phyloP scores from a whole-genome alignment of 805 yeast genomes.

The Starmerella potacharoeniae region DNA sequence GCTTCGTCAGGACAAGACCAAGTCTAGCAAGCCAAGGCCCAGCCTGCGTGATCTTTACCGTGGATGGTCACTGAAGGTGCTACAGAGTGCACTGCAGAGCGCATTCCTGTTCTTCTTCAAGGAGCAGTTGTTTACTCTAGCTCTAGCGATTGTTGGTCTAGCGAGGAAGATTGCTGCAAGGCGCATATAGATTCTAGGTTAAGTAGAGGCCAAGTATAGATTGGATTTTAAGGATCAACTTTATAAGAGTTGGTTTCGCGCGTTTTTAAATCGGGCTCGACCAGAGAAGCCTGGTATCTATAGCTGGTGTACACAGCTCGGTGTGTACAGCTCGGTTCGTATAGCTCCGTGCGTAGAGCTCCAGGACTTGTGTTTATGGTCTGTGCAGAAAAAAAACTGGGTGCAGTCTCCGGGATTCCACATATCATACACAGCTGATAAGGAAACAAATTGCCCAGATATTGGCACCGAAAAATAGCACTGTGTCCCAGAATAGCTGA shows the following conservation, averaged over 20 bases:
- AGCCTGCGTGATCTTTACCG: conserved; percentile 70
- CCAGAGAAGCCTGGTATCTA: too few relatives aligned
- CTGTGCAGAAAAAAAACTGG: too few relatives aligned
- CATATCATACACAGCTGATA: conserved; percentile 33
- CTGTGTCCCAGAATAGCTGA: conserved; percentile 44
- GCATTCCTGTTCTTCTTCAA: conserved; percentile 85
- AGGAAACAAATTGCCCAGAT: conserved; percentile 49
- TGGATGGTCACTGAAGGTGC: conserved; percentile 67
- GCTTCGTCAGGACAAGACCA: conserved; percentile 29
- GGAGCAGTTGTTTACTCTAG: conserved; percentile 61
- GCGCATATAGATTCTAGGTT: not conserved
- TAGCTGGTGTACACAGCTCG: too few relatives aligned
- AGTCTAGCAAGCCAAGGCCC: conserved; percentile 18
- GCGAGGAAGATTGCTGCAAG: conserved; percentile 21
- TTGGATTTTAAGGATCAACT: too few relatives aligned
- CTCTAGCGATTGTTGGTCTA: conserved; percentile 43
- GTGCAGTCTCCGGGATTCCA: not conserved
- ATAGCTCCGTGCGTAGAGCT: too few relatives aligned
- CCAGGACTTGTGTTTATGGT: too few relatives aligned
- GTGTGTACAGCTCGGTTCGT: too few relatives aligned
- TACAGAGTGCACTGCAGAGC: conserved; percentile 77
- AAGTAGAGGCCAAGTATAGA: too few relatives aligned
- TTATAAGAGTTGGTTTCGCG: too few relatives aligned
- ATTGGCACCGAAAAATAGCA: conserved; percentile 50
- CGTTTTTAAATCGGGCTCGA: too few relatives aligned